These are phyloP conservation scores for Boletus vinaceobasis DNA, from an alignment of 768 basidiomycete genomes.

Conservation along the genomic window DNA sequence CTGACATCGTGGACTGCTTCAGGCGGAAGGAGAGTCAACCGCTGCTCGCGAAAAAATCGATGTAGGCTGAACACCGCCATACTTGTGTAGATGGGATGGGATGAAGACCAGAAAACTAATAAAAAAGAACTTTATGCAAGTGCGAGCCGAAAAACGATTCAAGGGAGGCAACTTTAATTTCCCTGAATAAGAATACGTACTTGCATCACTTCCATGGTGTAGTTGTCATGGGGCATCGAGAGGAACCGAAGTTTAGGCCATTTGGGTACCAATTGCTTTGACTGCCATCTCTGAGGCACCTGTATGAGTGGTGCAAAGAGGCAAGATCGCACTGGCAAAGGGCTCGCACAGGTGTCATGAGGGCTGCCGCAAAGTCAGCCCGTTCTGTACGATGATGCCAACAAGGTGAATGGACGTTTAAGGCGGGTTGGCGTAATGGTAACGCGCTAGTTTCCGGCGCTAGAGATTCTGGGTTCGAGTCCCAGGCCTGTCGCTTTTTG, in stretches of 20 bases:
- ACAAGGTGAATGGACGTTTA: not conserved
- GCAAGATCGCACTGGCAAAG: too few relatives aligned
- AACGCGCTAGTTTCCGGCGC: slow-evolving; percentile 65
- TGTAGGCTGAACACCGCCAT: not conserved
- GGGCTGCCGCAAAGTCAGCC: not conserved
- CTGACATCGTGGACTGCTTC: slow-evolving; percentile 30
- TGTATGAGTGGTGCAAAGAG: too few relatives aligned
- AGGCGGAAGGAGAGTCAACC: slow-evolving; percentile 10
- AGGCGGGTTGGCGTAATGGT: slow-evolving; percentile 63
- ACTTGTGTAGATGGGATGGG: not conserved
- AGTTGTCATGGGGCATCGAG: too few relatives aligned
- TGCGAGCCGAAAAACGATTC: not conserved
- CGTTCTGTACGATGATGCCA: too few relatives aligned
- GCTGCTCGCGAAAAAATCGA: slow-evolving; percentile 20
- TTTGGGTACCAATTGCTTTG: too few relatives aligned
- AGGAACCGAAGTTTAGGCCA: too few relatives aligned
- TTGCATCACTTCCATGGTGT: not conserved
- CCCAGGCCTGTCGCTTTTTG: slow-evolving; percentile 53
- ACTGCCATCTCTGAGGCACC: too few relatives aligned
- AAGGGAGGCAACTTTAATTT: not conserved
- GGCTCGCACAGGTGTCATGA: too few relatives aligned
- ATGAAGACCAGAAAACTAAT: not conserved
- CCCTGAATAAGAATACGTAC: not conserved
- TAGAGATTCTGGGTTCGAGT: slow-evolving; percentile 64
- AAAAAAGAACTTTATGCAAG: not conserved